These are phyloP conservation scores for Quercus berberidifolia DNA, from an alignment of 306 rosid genomes.

Conservation along the genomic window DNA sequence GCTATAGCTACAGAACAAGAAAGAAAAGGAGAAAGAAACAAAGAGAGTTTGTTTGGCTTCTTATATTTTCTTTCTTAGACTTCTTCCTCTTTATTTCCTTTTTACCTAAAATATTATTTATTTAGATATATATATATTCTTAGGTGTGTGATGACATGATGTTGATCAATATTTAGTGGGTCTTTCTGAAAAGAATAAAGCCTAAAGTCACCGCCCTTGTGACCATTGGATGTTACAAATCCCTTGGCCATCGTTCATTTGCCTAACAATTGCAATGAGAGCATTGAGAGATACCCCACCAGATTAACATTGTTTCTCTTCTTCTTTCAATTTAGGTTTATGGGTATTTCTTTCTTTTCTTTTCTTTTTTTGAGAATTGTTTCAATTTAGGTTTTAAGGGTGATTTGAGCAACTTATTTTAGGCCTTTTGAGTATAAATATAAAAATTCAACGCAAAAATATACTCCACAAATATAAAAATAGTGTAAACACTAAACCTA, in stretches of 20 bases:
- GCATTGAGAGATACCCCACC: constrained; percentile 26
- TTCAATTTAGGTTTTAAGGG: constrained; percentile 7
- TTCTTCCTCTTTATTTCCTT: background rate
- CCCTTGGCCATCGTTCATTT: constrained; percentile 41
- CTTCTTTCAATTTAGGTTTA: constrained; percentile 11
- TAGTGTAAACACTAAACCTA: background rate
- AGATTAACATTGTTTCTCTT: constrained; percentile 17
- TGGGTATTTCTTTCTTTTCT: background rate
- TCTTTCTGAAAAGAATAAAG: constrained; percentile 17
- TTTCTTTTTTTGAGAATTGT: background rate
- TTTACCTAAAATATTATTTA: background rate
- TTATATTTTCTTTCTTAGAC: no score
- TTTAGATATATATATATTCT: constrained; percentile 16
- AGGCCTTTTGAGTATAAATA: constrained; percentile 3
- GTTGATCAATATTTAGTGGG: constrained; percentile 47
- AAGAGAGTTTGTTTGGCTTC: constrained; percentile 39
- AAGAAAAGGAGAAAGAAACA: constrained; percentile 33
- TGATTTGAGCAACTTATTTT: constrained; percentile 30
- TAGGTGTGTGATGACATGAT: constrained; percentile 50
- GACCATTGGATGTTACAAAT: constrained; percentile 26
- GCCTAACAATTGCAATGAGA: background rate
- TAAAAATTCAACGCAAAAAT: background rate
- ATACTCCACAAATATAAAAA: background rate
- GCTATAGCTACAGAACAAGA: background rate
- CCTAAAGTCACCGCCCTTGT: constrained; percentile 23